phyloP scores from a whole-genome alignment of 148 eudicot species.

The Rhododendron molle region DNA sequence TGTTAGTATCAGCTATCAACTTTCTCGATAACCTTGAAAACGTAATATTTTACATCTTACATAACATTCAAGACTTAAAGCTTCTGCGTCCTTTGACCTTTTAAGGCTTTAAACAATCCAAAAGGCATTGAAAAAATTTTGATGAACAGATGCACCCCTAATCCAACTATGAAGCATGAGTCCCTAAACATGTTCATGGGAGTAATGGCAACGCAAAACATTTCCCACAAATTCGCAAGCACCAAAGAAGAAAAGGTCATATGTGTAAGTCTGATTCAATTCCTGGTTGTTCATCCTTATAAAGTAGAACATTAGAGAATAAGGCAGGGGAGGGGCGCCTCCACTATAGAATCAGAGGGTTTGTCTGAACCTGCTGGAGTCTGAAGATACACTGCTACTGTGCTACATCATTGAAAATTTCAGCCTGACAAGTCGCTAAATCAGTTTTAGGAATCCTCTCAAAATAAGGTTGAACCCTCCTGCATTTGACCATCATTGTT shows the following conservation, averaged over 20 bases:
- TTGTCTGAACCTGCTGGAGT: neutral
- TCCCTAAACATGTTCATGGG: neutral
- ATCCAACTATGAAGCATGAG: neutral
- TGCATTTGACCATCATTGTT: neutral
- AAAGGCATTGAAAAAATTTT: neutral
- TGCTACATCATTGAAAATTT: neutral
- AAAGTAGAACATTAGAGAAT: neutral
- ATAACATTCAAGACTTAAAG: neutral
- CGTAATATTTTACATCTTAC: neutral
- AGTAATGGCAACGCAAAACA: neutral
- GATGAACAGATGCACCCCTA: neutral
- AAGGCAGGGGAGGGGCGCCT: neutral
- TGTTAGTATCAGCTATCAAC: neutral
- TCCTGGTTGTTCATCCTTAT: neutral
- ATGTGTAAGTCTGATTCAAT: neutral
- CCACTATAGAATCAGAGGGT: neutral
- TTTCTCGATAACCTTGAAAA: neutral
- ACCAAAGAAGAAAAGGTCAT: neutral
- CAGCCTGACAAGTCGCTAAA: neutral
- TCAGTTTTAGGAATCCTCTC: neutral
- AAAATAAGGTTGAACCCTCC: neutral
- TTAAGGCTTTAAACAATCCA: neutral
- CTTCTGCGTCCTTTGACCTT: neutral
- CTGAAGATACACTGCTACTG: neutral
- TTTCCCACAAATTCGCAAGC: neutral